These are phyloP conservation scores for Phialophora verrucosa DNA, from an alignment of 2,329 filamentous ascomycete genomes.

Conservation along the genomic window DNA sequence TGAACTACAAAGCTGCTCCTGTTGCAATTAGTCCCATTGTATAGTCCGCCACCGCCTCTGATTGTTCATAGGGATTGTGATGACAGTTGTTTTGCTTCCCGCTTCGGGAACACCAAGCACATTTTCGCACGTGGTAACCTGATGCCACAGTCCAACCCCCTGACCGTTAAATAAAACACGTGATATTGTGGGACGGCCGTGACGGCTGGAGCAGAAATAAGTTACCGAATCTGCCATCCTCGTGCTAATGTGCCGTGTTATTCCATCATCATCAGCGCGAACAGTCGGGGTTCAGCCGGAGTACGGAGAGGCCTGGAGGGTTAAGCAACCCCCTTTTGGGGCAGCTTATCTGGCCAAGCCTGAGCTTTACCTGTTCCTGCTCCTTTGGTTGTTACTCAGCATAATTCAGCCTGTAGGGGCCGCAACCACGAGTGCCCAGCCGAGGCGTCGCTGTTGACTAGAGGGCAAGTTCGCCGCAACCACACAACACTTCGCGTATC, in stretches of 20 bases:
- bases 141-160: not conserved
- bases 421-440: not conserved
- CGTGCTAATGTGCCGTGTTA: not conserved
- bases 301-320: not conserved
- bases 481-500: not conserved
- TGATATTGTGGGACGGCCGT: no score
- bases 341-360: constrained; percentile 1
- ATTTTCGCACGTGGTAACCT: not conserved
- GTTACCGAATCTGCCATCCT: not conserved
- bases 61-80: not conserved
- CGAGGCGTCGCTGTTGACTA: not conserved
- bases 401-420: not conserved
- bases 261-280: not conserved
- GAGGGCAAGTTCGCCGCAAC: not conserved
- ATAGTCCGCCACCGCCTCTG: no score
- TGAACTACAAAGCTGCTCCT: not conserved
- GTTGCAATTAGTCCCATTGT: not conserved
- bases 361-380: constrained; percentile 1
- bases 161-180: no score
- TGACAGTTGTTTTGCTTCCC: not conserved
- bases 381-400: not conserved
- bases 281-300: not conserved
- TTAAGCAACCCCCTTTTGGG: not conserved
- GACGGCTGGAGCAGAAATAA: no score
- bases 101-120: not conserved